Evolutionary conservation across 176 grass and related monocot genomes (phyloP).

Genomic region (Stipa capillata): DNA sequence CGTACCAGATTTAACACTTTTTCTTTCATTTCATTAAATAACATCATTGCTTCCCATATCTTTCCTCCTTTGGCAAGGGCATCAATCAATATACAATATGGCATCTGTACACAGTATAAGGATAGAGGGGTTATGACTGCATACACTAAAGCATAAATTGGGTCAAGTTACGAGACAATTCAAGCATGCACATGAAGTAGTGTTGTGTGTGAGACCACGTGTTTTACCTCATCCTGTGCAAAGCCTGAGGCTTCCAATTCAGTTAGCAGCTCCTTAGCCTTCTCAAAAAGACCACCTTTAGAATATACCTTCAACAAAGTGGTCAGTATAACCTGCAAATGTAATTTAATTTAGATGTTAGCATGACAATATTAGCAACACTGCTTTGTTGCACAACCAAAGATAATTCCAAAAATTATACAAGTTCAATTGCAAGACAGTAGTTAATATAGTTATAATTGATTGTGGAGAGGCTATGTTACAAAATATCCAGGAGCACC

Average conservation of each 20-base stretch:
- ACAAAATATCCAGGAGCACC: not conserved
- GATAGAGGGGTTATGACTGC: not conserved
- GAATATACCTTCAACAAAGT: conserved; percentile 97
- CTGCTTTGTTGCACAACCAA: not conserved
- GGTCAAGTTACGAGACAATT: not conserved
- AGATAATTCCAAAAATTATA: not conserved
- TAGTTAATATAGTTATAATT: not conserved
- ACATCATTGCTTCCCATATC: conserved; percentile 48
- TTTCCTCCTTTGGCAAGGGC: conserved; percentile 78
- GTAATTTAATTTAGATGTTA: conserved; percentile 3
- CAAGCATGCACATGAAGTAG: not conserved
- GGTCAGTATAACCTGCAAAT: conserved; percentile 72
- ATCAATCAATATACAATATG: conserved; percentile 91
- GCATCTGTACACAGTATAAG: conserved; percentile 51
- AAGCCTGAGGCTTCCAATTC: conserved; percentile 77
- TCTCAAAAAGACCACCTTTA: conserved; percentile 89
- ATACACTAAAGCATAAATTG: conserved; percentile 6
- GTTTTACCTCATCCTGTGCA: conserved; percentile 82
- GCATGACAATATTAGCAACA: not conserved
- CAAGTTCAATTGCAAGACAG: not conserved
- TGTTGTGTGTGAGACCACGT: not conserved
- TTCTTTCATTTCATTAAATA: conserved; percentile 77
- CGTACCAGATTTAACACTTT: conserved; percentile 78
- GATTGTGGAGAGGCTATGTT: not conserved
- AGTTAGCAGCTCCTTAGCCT: conserved; percentile 58